Evolutionary conservation across 2,329 filamentous ascomycete genomes (phyloP), one percentile per base, ranked within the genome.

Genomic region (Scedosporium aurantiacum): DNA sequence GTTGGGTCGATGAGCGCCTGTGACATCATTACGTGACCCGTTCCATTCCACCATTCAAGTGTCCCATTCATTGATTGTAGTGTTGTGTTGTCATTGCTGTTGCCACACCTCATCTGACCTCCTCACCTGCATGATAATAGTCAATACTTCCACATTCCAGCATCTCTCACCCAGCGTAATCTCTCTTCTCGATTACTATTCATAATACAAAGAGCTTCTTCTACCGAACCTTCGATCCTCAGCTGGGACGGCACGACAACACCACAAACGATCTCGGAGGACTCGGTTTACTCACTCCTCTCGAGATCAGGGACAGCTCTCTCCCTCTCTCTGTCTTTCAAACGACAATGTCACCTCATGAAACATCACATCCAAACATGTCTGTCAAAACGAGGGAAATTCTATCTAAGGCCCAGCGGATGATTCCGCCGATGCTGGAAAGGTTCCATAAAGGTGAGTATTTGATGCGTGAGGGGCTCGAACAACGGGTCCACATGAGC

Each of bases 351-450:
- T 57, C 27, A 57, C 27, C 54, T 14, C 25, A 10, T 16, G 27
- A 40, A n/a, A 16, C 28, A n/a, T 23, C 25, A 16, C 25, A 57
- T 16, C 58, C 58, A 27, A 50, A 54, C 25, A 88, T 91, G 82
- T 86, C 88, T 64, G 75, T 82, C 65, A 77, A 85, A 27, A 90
- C 91, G 23, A 89, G 85, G 74, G 85, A 89, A 67, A 78, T 96
- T 60, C 79, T 99, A 62, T 76, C 79, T 66, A 93, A 90, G 74
- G 91, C 92, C 70, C 89, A 88, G 80, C 90, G 88, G 72, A 88
- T 99, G 78, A 84, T 99, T 63, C 94, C 94, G 65, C 94, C 94
- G 10, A 90, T 99, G 90, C 82, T 97, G 60, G 90, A 94, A 71
- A 90, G 84, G 70, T 97, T 97, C 72, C 94, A 97, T 76, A 99